phyloP scores from a whole-genome alignment of 306 rosid genomes.

The Inga laurina region DNA sequence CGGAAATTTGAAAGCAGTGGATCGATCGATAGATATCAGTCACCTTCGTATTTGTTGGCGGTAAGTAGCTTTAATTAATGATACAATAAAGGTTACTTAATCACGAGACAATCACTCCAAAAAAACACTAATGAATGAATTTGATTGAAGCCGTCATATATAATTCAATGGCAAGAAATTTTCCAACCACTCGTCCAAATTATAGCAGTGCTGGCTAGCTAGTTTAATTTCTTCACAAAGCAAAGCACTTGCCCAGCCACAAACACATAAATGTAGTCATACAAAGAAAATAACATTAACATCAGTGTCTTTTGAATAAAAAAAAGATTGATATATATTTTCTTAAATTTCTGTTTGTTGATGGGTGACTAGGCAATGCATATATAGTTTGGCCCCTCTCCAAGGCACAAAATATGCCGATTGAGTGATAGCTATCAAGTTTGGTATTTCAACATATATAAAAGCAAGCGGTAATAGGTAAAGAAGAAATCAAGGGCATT shows the following conservation, averaged over 20 bases:
- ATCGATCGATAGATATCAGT: not conserved
- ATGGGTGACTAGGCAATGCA: not conserved
- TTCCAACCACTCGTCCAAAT: not conserved
- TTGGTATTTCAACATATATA: not conserved
- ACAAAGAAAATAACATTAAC: no score
- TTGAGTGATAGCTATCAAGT: not conserved
- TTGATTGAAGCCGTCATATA: not conserved
- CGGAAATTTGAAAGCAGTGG: not conserved
- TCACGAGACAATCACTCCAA: not conserved
- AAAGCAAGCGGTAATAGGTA: not conserved
- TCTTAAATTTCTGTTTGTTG: not conserved
- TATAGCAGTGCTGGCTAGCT: not conserved
- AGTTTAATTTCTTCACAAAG: not conserved
- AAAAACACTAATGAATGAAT: not conserved
- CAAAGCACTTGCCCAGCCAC: not conserved
- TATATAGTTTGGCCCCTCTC: not conserved
- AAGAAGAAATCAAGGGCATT: constrained; percentile 1
- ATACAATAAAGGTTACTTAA: not conserved
- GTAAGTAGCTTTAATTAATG: not conserved
- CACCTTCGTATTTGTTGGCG: not conserved
- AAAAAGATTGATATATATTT: not conserved
- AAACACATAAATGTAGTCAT: no score
- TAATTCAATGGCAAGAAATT: not conserved
- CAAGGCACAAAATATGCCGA: not conserved
- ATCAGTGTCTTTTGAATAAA: no score